Percentiles rank a stretch among this genome's conserved stretches.
Evolutionary conservation across 2,329 filamentous ascomycete species (phyloP).

Genomic region (Orbilia blumenaviensis): DNA sequence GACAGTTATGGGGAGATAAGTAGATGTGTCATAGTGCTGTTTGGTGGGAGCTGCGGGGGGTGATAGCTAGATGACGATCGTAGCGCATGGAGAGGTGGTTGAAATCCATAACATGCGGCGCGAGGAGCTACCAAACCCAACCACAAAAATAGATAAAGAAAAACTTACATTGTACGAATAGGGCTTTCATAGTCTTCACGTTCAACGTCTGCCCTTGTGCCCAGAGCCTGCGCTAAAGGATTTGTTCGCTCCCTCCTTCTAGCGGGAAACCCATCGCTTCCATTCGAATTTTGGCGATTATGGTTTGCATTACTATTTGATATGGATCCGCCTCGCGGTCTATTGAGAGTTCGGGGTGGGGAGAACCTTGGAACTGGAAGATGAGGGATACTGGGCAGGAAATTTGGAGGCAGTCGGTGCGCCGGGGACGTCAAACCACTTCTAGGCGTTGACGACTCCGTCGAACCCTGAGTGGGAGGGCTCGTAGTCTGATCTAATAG

Average conservation of each 20-base stretch:
- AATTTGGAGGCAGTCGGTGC: slow-evolving; percentile 30
- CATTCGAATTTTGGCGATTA: slow-evolving; percentile 32
- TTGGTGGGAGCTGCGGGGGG: too few species aligned
- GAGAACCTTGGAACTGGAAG: slow-evolving; percentile 45
- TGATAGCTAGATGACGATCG: too few species aligned
- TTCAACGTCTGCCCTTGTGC: slow-evolving; percentile 33
- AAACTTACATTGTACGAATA: slow-evolving; percentile 43
- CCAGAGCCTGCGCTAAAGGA: slow-evolving; percentile 21
- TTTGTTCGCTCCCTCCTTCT: slow-evolving; percentile 43
- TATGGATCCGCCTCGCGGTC: slow-evolving; percentile 29
- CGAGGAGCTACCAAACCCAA: neutral
- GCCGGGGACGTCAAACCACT: slow-evolving; percentile 28
- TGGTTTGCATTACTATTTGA: slow-evolving; percentile 24
- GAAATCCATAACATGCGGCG: neutral
- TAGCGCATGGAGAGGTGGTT: neutral
- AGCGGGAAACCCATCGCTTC: slow-evolving; percentile 12
- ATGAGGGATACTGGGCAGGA: slow-evolving; percentile 41
- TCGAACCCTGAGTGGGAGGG: neutral
- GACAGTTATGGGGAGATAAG: too few species aligned
- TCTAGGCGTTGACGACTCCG: slow-evolving; percentile 23
- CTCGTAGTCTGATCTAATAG: slow-evolving; percentile 29
- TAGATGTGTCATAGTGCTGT: too few species aligned
- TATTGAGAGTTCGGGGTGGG: slow-evolving; percentile 31
- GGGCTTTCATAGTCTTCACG: slow-evolving; percentile 50
- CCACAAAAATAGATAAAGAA: neutral